Base-by-base conservation (phyloP, 352 stramenopile species). In the Albugo candida region DNA sequence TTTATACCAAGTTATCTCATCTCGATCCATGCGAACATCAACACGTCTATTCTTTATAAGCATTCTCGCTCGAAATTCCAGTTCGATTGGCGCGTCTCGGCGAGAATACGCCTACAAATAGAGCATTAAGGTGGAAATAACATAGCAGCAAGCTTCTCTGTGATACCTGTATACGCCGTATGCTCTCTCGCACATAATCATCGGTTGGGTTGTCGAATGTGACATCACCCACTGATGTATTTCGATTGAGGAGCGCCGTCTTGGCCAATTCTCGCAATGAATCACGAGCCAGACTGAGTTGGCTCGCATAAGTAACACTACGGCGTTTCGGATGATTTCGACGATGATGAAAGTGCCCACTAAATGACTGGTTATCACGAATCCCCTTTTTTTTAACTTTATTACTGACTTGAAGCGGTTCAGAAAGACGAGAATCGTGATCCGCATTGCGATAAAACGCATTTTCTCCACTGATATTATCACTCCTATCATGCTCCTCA, bases 211-310 rank as follows among this genome's bases (percentile, higher is more conserved):
- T 70, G 41, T 82, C 68, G 48, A 88, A 81, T 5, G 67, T 80
- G 36, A 84, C 65, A 50, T 85, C 73, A 24, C 69, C 76, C 24
- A 86, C 60, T n/a, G 68, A 81, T 36, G 72, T 67, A 14, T 76
- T 79, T 49, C 76, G 76, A 52, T 70, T 59, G 45, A 55, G 68
- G 12, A 86, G 49, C 45, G 75, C 70, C 40, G 71, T 78, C 55
- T 80, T 81, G 45, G 76, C 76, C 13, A 84, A 56, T 49, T 88
- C 76, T 31, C 67, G 57, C 1, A 65, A 65, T 11, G 70, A 72
- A 39, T 79, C 75, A 21, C 57, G 60, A 45, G 60, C 52, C 19
- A 81, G 24, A 31, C 24, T 31, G 24, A 31, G 24, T 31, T 31
- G 24, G 24, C 24, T 31, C 8, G 24, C 24, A 31, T 31, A 31